These are phyloP conservation scores for Bacterosira constricta DNA, from an alignment of 108 stramenopile genomes.

Conservation along the genomic window DNA sequence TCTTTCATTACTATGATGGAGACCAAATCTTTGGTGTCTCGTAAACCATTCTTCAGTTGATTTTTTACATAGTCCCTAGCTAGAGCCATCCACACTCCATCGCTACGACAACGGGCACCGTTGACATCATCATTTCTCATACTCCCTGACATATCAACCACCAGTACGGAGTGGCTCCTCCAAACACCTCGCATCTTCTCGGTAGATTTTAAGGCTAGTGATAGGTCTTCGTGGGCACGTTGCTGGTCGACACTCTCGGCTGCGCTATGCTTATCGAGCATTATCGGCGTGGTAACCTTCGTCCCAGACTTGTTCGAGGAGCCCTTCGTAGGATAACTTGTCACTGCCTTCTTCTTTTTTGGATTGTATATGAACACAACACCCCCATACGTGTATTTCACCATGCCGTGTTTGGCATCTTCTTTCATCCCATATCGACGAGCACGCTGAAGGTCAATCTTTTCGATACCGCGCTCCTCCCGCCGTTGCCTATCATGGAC, in stretches of 20 bases:
- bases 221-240: not conserved
- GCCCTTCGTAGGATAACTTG: slow-evolving; percentile 23
- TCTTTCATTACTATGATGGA: slow-evolving; percentile 45
- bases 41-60: not conserved
- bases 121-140: slow-evolving; percentile 26
- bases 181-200: too few species aligned
- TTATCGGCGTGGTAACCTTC: slow-evolving; percentile 32
- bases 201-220: too few species aligned
- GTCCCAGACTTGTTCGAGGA: slow-evolving; percentile 24
- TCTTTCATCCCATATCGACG: slow-evolving; percentile 55
- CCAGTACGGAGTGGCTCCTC: slow-evolving; percentile 20
- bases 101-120: slow-evolving; percentile 16
- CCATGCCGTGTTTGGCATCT: slow-evolving; percentile 25
- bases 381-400: slow-evolving; percentile 58
- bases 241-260: not conserved
- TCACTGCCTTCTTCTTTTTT: slow-evolving; percentile 38
- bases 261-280: slow-evolving; percentile 29
- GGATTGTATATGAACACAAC: slow-evolving; percentile 56
- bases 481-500: slow-evolving; percentile 51
- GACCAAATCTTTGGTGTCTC: slow-evolving; percentile 26
- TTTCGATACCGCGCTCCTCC: slow-evolving; percentile 53
- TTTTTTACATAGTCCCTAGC: slow-evolving; percentile 19
- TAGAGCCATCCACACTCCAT: slow-evolving; percentile 26
- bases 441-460: slow-evolving; percentile 57
- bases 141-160: slow-evolving; percentile 27